Evolutionary conservation across 2,329 filamentous ascomycete species (phyloP).

Genomic region (Neodidymelliopsis sp.): DNA sequence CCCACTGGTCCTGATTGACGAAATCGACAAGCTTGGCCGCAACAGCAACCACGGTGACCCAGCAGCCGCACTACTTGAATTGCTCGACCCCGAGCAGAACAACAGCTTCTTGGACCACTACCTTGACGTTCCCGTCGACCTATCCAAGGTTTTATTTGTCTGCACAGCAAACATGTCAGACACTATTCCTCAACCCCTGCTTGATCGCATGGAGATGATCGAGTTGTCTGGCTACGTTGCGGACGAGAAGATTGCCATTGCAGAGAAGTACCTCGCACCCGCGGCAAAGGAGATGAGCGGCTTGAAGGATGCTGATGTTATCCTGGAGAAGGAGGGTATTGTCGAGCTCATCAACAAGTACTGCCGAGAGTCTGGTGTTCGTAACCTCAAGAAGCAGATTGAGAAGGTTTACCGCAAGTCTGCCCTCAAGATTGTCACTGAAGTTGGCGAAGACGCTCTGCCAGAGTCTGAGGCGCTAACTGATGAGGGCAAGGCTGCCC

Average conservation of each 20-base stretch:
- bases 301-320: constrained; percentile 88
- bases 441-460: constrained; percentile 84
- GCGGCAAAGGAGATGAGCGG: constrained; percentile 94
- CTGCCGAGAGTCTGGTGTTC: constrained; percentile 94
- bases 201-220: constrained; percentile 98
- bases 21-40: constrained; percentile 96
- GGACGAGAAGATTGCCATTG: constrained; percentile 99
- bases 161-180: constrained; percentile 99
- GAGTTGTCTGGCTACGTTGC: constrained; percentile 94
- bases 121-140: constrained; percentile 95
- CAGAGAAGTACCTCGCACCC: constrained; percentile 88
- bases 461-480: constrained; percentile 84
- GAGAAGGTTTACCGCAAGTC: constrained; percentile 99
- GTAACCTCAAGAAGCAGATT: constrained; percentile 99
- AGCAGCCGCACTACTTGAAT: constrained; percentile 88
- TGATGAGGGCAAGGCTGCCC: constrained; percentile 81
- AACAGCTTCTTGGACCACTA: constrained; percentile 97
- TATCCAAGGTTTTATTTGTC: constrained; percentile 97
- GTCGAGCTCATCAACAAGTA: constrained; percentile 98
- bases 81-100: constrained; percentile 97
- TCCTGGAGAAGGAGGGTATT: constrained; percentile 84
- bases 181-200: constrained; percentile 89
- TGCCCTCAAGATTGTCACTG: constrained; percentile 94
- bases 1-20: constrained; percentile 93
- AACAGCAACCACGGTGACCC: constrained; percentile 92